A percentile compares a stretch with the other conserved stretches of the same genome.
phyloP scores from a whole-genome alignment of 2,329 filamentous ascomycete species.

The Didymella segeticola region DNA sequence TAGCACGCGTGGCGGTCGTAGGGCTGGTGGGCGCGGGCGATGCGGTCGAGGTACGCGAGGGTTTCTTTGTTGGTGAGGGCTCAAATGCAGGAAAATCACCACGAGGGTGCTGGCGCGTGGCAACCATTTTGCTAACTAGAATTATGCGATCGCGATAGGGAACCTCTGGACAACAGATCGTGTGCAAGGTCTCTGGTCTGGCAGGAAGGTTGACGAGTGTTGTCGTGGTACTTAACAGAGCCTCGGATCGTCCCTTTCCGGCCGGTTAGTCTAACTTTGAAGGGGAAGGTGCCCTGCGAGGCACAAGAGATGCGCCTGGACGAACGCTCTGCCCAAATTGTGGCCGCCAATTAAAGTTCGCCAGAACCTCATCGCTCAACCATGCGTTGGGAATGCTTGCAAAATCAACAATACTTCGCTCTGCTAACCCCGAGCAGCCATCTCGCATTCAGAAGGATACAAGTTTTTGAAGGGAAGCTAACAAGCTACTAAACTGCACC shows the following conservation, averaged over 20 bases:
- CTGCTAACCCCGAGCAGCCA: no score
- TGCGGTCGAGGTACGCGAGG: conserved; percentile 42
- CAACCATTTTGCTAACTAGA: conserved; percentile 41
- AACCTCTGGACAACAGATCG: background rate
- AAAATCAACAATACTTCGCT: no score
- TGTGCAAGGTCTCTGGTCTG: background rate
- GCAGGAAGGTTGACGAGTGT: conserved; percentile 1
- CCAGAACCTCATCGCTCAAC: no score
- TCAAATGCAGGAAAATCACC: conserved; percentile 46
- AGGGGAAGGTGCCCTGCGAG: background rate
- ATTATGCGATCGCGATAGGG: background rate
- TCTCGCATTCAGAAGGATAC: no score
- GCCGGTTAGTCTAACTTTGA: background rate
- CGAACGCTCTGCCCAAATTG: no score
- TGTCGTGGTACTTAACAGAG: background rate
- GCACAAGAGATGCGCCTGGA: no score
- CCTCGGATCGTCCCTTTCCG: conserved; percentile 8
- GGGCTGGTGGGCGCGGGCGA: conserved; percentile 38
- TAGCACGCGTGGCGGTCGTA: conserved; percentile 19
- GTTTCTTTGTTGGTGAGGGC: conserved; percentile 46
- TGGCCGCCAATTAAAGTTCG: no score
- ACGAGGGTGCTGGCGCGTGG: conserved; percentile 48
- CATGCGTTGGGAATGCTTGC: no score
- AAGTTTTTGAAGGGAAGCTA: no score
- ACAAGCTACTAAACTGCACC: no score